Base-by-base conservation (phyloP, 2,329 filamentous ascomycete genomes). In the Fusarium goolgardi region DNA sequence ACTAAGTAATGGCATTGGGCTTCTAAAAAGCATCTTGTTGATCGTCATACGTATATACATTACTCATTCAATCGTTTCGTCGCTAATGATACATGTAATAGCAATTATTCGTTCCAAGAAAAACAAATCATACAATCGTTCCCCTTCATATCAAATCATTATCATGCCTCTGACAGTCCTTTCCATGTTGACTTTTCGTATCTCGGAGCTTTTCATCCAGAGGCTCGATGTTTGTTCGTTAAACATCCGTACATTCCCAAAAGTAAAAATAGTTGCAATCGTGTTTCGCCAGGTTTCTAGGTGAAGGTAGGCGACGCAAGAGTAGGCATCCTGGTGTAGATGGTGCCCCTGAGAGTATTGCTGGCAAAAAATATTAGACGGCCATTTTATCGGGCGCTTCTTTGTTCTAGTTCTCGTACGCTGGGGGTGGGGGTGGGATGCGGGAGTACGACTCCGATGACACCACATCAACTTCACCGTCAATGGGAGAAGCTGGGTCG, bases 401-500 rank as follows among this genome's bases (percentile, higher is more conserved):
- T 16, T 27, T 35, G 43, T 60, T 65, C 29, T 56, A 54, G 13
- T 54, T 16, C 20, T 73, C 67, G 11, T 58, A 59, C 7, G 61
- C 66, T 23, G 50, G 13, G 5, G 63, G 70, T 23, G 35, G 70
- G 21, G 41, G 70, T 23, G 35, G 70, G 21, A 35, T 21, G 5
- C 20, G 35, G 27, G 59, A 61, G 23, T 67, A 59, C 31, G 35
- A 55, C 20, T 57, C 61, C 11, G 50, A 65, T 29, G 35, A 41
- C 11, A 56, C 49, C n/a, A 55, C 41, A 15, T 21, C 35, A 10
- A 47, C 45, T 31, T 64, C 62, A 6, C 43, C 51, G 12, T 43
- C 29, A 13, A 51, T 15, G 11, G 61, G 68, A 20, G 64, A 73
- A 27, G 59, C 43, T 3, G 35, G 45, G 37, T 73, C 61, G 25